Evolutionary conservation across 805 yeast genomes (phyloP).

Genomic region (Clavispora fructus): DNA sequence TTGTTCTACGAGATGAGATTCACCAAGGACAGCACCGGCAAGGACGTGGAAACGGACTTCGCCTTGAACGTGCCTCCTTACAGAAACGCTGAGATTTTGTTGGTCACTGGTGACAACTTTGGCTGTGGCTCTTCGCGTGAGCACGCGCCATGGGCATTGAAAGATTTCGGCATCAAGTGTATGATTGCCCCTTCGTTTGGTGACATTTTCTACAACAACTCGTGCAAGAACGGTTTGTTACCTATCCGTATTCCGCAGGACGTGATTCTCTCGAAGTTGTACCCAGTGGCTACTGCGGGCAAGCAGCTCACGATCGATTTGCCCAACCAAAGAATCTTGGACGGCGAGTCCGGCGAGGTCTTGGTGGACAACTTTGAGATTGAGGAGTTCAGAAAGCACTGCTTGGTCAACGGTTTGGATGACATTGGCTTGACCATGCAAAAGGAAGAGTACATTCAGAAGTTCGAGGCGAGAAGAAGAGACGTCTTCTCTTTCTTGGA

Average conservation of each 20-base stretch:
- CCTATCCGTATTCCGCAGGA: slow-evolving; percentile 89
- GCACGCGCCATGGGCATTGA: slow-evolving; percentile 99
- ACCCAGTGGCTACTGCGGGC: slow-evolving; percentile 78
- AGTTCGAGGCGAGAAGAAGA: slow-evolving; percentile 74
- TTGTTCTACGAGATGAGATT: slow-evolving; percentile 89
- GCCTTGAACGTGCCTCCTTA: slow-evolving; percentile 83
- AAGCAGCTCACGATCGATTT: slow-evolving; percentile 72
- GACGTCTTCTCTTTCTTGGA: slow-evolving; percentile 86
- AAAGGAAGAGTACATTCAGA: slow-evolving; percentile 69
- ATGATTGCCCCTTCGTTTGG: slow-evolving; percentile 98
- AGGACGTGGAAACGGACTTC: slow-evolving; percentile 81
- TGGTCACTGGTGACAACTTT: slow-evolving; percentile 94
- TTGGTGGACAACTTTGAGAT: slow-evolving; percentile 80
- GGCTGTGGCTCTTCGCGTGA: slow-evolving; percentile 99
- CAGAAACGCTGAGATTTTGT: slow-evolving; percentile 71
- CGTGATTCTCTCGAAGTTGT: slow-evolving; percentile 61
- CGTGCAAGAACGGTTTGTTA: slow-evolving; percentile 90
- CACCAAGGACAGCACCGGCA: slow-evolving; percentile 55
- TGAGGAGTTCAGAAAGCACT: slow-evolving; percentile 90
- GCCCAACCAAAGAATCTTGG: slow-evolving; percentile 76
- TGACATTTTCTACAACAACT: slow-evolving; percentile 95
- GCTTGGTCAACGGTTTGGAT: slow-evolving; percentile 90
- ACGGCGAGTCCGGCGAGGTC: slow-evolving; percentile 55
- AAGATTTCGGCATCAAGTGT: slow-evolving; percentile 93
- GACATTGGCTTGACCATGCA: slow-evolving; percentile 94